Evolutionary conservation across 768 basidiomycete species (phyloP), one percentile per base, ranked within the genome.

Genomic region (Agaricus blazei): DNA sequence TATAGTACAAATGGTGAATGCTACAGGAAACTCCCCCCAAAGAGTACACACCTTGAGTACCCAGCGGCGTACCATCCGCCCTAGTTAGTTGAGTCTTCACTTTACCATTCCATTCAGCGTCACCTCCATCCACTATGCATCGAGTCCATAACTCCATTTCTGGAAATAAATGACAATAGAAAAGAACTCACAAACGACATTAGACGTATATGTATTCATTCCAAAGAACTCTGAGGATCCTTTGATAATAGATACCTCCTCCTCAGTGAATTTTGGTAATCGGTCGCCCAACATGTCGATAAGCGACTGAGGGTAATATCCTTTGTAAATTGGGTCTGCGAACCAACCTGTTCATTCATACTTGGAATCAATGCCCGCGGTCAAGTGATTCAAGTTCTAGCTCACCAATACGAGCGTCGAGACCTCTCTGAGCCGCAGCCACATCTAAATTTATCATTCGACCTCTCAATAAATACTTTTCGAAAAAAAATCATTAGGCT

Each of bases 201-300:
- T 80, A 9, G 77, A 83, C 6, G 83, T 82, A 62, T 87, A 86
- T 1, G 82, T 82, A 64, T 85, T 85, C 68, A 85, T 70, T 5
- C 84, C 84, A 60, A 83, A 83, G 69, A 86, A 87, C 63, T 84
- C 85, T 4, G 83, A 82, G 0, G 82, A 85, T 36, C 80, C 81
- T 42, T 79, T 76, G 38, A 87, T 80, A 15, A 85, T 66, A 1
- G 66, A 64, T n/a, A 78, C 53, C 56, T 87, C 82, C 28, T 81
- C 82, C 1, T 69, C 57, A 1, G 82, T 78, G 59, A 84, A 83
- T 24, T 73, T 70, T 1, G 81, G 80, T 3, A 87, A 76, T 14
- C 81, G 77, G 43, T 75, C 73, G 11, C 79, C 78, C 37, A 82
- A 67, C 48, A 79, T 71, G 19, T 71, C 62, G 45, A 74, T 72